Base-by-base conservation (phyloP, 2,329 filamentous ascomycete genomes). In the Dothideomycetes sp. region DNA sequence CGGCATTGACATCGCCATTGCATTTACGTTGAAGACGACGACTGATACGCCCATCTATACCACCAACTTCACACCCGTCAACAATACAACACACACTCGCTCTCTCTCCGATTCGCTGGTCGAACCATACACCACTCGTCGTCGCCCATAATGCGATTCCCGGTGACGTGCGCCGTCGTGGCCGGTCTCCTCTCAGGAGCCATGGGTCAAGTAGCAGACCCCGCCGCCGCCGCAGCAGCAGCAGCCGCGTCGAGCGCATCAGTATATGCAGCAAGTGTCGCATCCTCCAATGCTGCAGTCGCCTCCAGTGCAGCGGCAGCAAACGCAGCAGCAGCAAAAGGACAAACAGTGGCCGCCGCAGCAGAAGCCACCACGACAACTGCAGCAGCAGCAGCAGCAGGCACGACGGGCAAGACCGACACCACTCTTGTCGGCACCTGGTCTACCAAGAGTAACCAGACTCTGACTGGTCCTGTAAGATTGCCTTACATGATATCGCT, bases 401-500 rank as follows among this genome's bases (percentile, higher is more conserved):
- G 17, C 14, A 31, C 39, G 18, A 41, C 37, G 27, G 17, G 42
- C 19, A 15, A 34, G 5, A 27, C 19, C 31, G 40, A 38, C 14
- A 11, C 31, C 18, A 27, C 70, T 46, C 61, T 84, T 22, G 69
- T 76, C n/a, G 80, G 80, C 43, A 84, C 80, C 43, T 85, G 80
- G 80, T 72, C 74, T 12, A 80, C 77, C 34, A 85, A 84, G 59
- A 79, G 77, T 18, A 75, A 72, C 53, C 73, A 75, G 45, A 81
- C 81, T 31, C 54, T 83, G 33, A 84, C 80, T 7, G 80, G 81
- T 33, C 73, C 79, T 39, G 80, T 83, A 73, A 43, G 66, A n/a
- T 63, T 12, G 19, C 14, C 18, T 19, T 5, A 2, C 10, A 10
- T 16, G 4, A 29, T 8, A 8, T 3, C 3, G 19, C 12, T 5